Evolutionary conservation across 176 grass and related monocot species (phyloP), one percentile per base, ranked within the genome.

Genomic region (Eleusine coracana): DNA sequence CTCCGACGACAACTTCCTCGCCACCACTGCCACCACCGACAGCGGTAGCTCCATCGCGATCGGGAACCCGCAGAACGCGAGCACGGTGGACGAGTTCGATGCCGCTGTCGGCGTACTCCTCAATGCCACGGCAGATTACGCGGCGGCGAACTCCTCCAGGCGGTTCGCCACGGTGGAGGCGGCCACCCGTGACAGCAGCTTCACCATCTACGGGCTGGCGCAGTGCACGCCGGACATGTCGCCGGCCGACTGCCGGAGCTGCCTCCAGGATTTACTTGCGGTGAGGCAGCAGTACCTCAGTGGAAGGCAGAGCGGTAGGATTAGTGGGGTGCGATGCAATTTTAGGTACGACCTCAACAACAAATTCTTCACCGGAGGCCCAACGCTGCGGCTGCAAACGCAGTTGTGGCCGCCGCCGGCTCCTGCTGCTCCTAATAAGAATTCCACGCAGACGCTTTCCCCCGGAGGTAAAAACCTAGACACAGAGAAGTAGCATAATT

Each of bases 211-310:
- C 20, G 78, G 79, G 6, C 72, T 91, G 38, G 49, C 55, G 34
- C 92, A 94, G 80, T 94, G 92, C 86, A 89, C 70, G 3, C 88
- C 83, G 31, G 86, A 91, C 64, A 11, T 94, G 55, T 78, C 89
- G 5, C 8, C 41, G 7, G 44, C 7, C 1, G 39, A 80, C n/a
- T 90, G 84, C 61, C 73, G 71, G 71, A 71, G 28, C 39, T 95
- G 92, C 75, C 66, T 95, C 5, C 54, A 51, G 37, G 73, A 6
- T 8, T 42, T 89, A 17, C 69, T 87, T 37, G 12, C 12, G 10
- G 1, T 0, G 12, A 40, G 73, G 6, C 66, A 50, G 1, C n/a
- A 0, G 52, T 61, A 16, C 10, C 45, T 92, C 55, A 34, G 61
- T 14, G 71, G 84, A 9, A 80, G 28, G 0, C 2, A 41, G 64